Conservation (phyloP, 495 filamentous ascomycete species). For the Penicillium pancosmium region DNA sequence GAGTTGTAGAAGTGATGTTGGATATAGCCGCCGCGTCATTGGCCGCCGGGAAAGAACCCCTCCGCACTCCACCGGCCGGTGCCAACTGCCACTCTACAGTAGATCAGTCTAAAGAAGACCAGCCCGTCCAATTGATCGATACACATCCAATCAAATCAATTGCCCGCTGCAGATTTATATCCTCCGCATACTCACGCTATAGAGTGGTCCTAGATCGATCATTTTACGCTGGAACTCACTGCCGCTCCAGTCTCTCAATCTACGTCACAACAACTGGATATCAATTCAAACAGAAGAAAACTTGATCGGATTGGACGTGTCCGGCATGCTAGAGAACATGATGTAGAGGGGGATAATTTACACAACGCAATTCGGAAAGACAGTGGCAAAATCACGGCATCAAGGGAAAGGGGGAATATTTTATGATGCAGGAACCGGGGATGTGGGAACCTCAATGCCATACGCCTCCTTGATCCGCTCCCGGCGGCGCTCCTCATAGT, state of each 20-base stretch:
- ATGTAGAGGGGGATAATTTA: slow-evolving; percentile 46
- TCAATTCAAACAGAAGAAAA: slow-evolving; percentile 19
- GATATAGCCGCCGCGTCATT: slow-evolving; percentile 25
- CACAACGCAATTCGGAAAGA: slow-evolving; percentile 34
- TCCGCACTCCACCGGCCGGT: slow-evolving; percentile 1
- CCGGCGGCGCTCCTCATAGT: slow-evolving; percentile 83
- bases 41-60: slow-evolving; percentile 9
- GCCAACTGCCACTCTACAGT: not conserved
- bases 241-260: not conserved
- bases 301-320: slow-evolving; percentile 27
- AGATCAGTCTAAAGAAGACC: not conserved
- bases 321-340: slow-evolving; percentile 42
- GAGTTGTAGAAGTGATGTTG: slow-evolving; percentile 6
- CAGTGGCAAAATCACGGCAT: slow-evolving; percentile 19
- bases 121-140: no score
- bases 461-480: slow-evolving; percentile 88
- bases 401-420: slow-evolving; percentile 13
- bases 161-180: no score
- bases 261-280: slow-evolving; percentile 10
- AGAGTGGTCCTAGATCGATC: not conserved
- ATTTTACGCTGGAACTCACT: not conserved
- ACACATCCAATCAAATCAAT: not conserved
- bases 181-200: not conserved
- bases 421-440: slow-evolving; percentile 46
- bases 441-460: slow-evolving; percentile 74